These are phyloP conservation scores for Tuber calosporum DNA, from an alignment of 495 filamentous ascomycete species.

Conservation along the genomic window DNA sequence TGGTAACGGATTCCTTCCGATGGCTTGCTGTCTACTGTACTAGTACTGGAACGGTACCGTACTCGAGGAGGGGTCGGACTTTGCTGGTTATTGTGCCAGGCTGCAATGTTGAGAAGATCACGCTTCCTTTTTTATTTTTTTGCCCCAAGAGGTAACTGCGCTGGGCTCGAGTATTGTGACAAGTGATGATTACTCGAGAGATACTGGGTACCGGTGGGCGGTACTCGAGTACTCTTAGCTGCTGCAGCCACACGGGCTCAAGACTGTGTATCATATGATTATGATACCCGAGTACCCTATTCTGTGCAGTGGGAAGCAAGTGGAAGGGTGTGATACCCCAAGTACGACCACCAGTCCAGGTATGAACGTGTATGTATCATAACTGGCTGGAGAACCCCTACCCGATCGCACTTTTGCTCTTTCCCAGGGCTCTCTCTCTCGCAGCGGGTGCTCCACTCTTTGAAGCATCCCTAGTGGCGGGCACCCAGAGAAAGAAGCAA, in stretches of 20 bases:
- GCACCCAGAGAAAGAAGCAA: slow-evolving; percentile 21
- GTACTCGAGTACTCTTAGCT: background rate
- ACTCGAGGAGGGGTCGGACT: no score
- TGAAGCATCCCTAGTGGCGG: slow-evolving; percentile 10
- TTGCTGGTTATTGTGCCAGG: background rate
- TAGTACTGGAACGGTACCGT: no score
- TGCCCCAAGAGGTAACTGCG: background rate
- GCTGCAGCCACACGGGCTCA: background rate
- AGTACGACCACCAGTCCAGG: no score
- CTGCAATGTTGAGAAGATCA: background rate
- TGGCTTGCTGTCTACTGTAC: background rate
- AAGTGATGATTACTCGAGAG: background rate
- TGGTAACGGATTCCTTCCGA: background rate
- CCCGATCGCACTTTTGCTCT: background rate
- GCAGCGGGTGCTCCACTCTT: background rate
- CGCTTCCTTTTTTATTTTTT: background rate
- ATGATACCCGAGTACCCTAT: no score
- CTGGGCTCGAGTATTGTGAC: no score
- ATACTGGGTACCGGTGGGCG: background rate
- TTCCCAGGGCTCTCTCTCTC: slow-evolving; percentile 3
- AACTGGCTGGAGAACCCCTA: background rate
- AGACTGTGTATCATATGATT: background rate
- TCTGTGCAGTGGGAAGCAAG: background rate
- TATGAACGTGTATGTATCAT: background rate
- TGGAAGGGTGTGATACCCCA: background rate